Conservation (phyloP, 768 basidiomycete genomes). For the Tulasnella sp. region DNA sequence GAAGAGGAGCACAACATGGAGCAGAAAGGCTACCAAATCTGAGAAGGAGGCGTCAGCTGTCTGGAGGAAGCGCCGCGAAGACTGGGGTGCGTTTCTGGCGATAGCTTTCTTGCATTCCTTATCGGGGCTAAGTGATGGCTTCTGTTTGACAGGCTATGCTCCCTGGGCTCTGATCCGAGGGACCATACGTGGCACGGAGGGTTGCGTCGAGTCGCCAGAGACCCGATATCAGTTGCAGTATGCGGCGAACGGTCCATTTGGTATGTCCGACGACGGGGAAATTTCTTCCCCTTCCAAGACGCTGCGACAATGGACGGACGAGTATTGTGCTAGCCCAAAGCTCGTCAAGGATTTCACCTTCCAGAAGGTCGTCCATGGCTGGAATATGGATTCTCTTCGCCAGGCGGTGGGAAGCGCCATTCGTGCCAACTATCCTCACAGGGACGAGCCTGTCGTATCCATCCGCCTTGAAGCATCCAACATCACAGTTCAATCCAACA, state of each 20-base stretch:
- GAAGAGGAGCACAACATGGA: background rate
- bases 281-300: slow-evolving; percentile 39
- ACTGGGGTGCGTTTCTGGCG: slow-evolving; percentile 27
- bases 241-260: background rate
- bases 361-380: slow-evolving; percentile 54
- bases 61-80: background rate
- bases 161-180: slow-evolving; percentile 32
- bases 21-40: slow-evolving; percentile 30
- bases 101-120: too few species aligned
- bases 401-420: slow-evolving; percentile 33
- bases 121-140: too few species aligned
- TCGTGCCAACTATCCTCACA: slow-evolving; percentile 30
- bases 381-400: slow-evolving; percentile 37
- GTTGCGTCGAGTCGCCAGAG: slow-evolving; percentile 5
- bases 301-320: slow-evolving; percentile 69
- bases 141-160: slow-evolving; percentile 19
- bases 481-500: slow-evolving; percentile 58
- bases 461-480: slow-evolving; percentile 38
- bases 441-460: slow-evolving; percentile 30
- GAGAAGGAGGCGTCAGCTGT: slow-evolving; percentile 22
- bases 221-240: background rate
- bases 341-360: slow-evolving; percentile 70
- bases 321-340: slow-evolving; percentile 62
- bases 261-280: background rate
- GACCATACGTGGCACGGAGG: background rate